Evolutionary conservation across 306 rosid species (phyloP), one percentile per base, ranked within the genome.

Genomic region (Quercus berberidifolia): DNA sequence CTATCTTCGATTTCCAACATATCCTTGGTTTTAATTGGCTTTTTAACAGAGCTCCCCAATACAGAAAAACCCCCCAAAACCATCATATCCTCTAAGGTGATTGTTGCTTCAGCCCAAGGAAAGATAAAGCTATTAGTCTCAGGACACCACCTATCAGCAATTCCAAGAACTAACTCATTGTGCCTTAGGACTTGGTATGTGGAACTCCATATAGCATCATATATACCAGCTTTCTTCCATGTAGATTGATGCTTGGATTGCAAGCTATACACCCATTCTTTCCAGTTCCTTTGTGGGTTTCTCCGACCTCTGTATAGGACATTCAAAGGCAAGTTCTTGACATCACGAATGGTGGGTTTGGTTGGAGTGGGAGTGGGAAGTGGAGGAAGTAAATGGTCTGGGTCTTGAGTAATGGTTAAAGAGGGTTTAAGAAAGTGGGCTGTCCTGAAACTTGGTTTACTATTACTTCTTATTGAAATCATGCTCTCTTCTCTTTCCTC

Each of bases 1-100:
- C 20, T 69, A 2, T 12, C 55, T 49, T 73, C 67, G 0, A 74
- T 33, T 58, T 83, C 25, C 52, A 23, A 7, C 59, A 69, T 38
- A 2, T 78, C 60, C 17, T 15, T 23, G 55, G 33, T 59, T n/a
- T 58, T 49, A 19, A 82, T 71, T 12, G 65, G 76, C 10, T 60
- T 41, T 1, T 51, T 65, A 55, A 73, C 54, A 73, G 79, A 78
- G 64, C 67, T 64, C 0, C 82, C 85, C 63, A 78, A 73, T 41
- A 82, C 79, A 4, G 80, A 74, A 31, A 20, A 83, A 5, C 83
- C 77, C 4, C 83, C 86, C 13, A 78, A 68, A 49, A 89, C 70
- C 84, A 84, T 76, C 2, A 87, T 71, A 81, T 91, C 95, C 79
- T 91, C 92, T 81, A 91, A 74, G 0, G 92, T 87, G 72, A 90